Base-by-base conservation (phyloP, 2,329 filamentous ascomycete species). In the Phaeoacremonium minimum region DNA sequence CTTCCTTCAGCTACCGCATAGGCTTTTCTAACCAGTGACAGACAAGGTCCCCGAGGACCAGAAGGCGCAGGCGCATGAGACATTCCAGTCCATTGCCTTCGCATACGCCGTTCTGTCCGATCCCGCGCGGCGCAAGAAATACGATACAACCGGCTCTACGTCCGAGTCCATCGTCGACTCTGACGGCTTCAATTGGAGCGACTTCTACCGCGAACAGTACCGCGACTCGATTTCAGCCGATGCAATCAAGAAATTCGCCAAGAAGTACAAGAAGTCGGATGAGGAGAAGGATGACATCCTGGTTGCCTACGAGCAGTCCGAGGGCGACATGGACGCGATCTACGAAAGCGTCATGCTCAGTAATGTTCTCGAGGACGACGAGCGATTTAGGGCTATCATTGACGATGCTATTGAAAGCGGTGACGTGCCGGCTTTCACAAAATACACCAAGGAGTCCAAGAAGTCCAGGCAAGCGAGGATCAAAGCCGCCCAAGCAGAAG, bases 61-160 rank as follows among this genome's bases (percentile, higher is more conserved):
- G 35, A 88, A 87, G 53, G 73, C 81, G 17, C 66, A 74, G 29
- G 91, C 93, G 3, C 83, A 95, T 50, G 71, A 73, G 42, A 83
- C 77, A 36, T 98, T 98, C 60, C 93, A 98, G 62, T 73, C 85
- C 49, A 81, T 98, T 49, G 91, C 91, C 16, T 91, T 96, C 53
- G 91, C 93, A 35, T 95, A 97, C 56, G 91, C 89, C 20, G 78
- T 98, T 33, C 85, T 98, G 22, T 95, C 87, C 19, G 87, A 96
- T 49, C 73, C 84, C 15, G 71, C 73, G 15, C 80, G 93, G 36
- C 85, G 93, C 48, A 80, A 81, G 49, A 85, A 87, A 41, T 98
- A 95, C 67, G 91, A 98, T 56, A 72, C 76, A 36, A 97, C 91
- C 0, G 93, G 93, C 37, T 93, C 85, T 38, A 97, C 90, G 1